Conservation (phyloP, 495 filamentous ascomycete genomes). For the Aspergillus conjunctus region DNA sequence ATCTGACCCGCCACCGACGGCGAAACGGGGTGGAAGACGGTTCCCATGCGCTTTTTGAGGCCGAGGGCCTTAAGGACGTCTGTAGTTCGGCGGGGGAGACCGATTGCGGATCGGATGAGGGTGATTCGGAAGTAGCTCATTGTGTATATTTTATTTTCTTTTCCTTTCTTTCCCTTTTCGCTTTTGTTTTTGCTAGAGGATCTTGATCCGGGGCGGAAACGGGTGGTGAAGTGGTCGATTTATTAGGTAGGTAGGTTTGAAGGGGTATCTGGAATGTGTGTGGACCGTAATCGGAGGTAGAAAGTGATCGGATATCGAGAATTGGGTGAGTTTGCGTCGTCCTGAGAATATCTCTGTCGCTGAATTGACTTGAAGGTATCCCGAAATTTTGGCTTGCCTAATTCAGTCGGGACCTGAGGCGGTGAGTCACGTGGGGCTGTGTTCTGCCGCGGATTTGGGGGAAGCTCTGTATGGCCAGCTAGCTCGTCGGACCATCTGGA, state of each 20-base stretch:
- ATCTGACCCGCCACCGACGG: conserved; percentile 89
- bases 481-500: not conserved
- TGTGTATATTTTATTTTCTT: conserved; percentile 25
- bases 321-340: too few relatives aligned
- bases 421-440: conserved; percentile 28
- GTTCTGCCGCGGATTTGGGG: conserved; percentile 24
- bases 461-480: not conserved
- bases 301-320: too few relatives aligned
- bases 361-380: not conserved
- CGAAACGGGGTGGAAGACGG: conserved; percentile 89
- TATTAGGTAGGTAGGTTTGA: not conserved
- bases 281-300: too few relatives aligned
- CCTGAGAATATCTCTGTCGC: not conserved
- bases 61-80: conserved; percentile 89
- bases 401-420: conserved; percentile 21
- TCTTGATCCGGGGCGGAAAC: not conserved
- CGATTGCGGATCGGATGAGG: conserved; percentile 89
- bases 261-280: too few relatives aligned
- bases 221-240: too few relatives aligned
- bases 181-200: not conserved
- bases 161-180: too few relatives aligned
- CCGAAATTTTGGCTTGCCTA: conserved; percentile 26
- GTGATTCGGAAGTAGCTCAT: conserved; percentile 97
- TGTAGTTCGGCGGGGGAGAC: conserved; percentile 77
- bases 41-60: conserved; percentile 80